Base-by-base conservation (phyloP, 345 rosid genomes). In the Euphorbia lathyris region DNA sequence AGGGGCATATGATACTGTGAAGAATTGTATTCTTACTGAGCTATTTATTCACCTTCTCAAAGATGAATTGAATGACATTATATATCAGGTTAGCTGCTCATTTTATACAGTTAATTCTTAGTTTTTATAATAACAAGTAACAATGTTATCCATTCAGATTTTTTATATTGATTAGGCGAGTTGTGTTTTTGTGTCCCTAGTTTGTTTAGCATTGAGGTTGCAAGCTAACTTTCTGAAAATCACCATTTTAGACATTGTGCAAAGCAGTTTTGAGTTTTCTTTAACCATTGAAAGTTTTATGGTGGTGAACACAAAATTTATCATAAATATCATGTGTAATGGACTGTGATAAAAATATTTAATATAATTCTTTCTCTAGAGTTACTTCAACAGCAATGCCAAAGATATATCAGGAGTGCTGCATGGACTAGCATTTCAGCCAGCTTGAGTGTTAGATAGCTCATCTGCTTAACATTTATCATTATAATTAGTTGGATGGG, bases 51-150 rank as follows among this genome's bases (percentile, higher is more conserved):
- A 70, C 77, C 97, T 95, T 79, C 96, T 95, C 23, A 95, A 90
- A 76, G 99, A 95, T 56, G 97, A 92, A 84, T 73, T 95, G 69
- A 95, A 95, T 77, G 97, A 95, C 84, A 83, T 80, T 14, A 79
- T 88, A 74, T 92, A 95, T 81, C 99, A 90, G 99, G 99, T 88
- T 75, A 77, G 61, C 77, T 57, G 29, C 70, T 53, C 51, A 17
- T 68, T 36, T 64, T 47, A 32, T 27, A 42, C 20, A 43, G 30
- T 22, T 9, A 23, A 42, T n/a, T 65, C 38, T 58, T 42, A 50
- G 48, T 51, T 30, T 71, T 45, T 51, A 11, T 51, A 36, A 64
- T 22, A 22, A 52, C 27, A 27, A 55, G 19, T 47, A 52, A 7
- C 19, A 32, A 13, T 59, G 30, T 25, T 5, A 23, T 57, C 58